These are phyloP conservation scores for Tanacetum coccineum DNA, from an alignment of 129 eudicot genomes.

Conservation along the genomic window DNA sequence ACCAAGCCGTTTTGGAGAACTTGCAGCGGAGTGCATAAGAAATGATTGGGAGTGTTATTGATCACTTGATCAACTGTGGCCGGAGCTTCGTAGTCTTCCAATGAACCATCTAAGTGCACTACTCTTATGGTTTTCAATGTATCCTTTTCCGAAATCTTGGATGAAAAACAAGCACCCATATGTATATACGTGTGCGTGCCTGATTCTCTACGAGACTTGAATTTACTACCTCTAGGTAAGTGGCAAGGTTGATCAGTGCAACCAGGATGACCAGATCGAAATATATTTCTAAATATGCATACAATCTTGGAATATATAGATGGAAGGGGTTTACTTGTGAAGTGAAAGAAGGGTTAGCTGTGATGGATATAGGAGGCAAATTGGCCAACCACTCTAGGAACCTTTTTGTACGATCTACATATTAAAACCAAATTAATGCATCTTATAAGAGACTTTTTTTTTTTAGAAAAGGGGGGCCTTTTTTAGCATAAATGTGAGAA, in stretches of 20 bases:
- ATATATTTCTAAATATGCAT: not conserved
- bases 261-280: no score
- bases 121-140: constrained; percentile 31
- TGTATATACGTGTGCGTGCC: not conserved
- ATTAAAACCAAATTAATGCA: constrained; percentile 2
- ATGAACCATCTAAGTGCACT: constrained; percentile 48
- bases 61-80: constrained; percentile 43
- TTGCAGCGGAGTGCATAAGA: constrained; percentile 53
- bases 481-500: not conserved
- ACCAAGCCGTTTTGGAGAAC: constrained; percentile 31
- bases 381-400: constrained; percentile 16
- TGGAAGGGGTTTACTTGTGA: constrained; percentile 14
- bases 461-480: no score
- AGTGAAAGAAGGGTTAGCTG: not conserved
- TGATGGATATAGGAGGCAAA: constrained; percentile 5
- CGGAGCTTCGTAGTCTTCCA: constrained; percentile 41
- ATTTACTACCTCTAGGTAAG: not conserved
- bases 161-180: constrained; percentile 31
- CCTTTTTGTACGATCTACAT: not conserved
- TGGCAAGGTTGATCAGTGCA: no score
- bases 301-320: constrained; percentile 4
- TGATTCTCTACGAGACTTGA: not conserved
- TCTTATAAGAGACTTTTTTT: not conserved
- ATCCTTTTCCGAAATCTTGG: constrained; percentile 4
- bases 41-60: constrained; percentile 33